A percentile compares a stretch with the other conserved stretches of the same genome.
These are phyloP conservation scores for Coemansia sp. DNA, from an alignment of 192 early-diverging fungal genomes.

Conservation along the genomic window DNA sequence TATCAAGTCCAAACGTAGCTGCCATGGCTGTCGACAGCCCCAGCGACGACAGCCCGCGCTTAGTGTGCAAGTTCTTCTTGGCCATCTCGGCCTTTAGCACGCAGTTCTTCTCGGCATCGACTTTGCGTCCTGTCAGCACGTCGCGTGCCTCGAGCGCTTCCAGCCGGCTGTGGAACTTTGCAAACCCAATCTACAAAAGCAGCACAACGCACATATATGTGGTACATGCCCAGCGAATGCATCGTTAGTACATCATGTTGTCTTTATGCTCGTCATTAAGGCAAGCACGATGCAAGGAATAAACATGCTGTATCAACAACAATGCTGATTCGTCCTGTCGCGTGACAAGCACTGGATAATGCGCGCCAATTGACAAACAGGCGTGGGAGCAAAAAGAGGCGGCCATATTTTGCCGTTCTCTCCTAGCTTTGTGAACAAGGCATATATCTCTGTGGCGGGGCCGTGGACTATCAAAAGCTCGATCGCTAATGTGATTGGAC, in stretches of 20 bases:
- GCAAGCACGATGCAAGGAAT: constrained; percentile 2
- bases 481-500: constrained; percentile 17
- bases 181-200: constrained; percentile 84
- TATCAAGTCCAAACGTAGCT: constrained; percentile 46
- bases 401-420: constrained; percentile 1
- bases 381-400: constrained; percentile 1
- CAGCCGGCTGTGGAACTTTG: constrained; percentile 87
- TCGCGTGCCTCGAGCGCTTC: constrained; percentile 93
- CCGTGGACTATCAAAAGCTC: constrained; percentile 18
- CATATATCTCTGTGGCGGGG: not conserved
- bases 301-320: not conserved
- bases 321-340: constrained; percentile 1
- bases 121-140: constrained; percentile 84
- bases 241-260: constrained; percentile 3
- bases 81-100: constrained; percentile 98
- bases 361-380: not conserved
- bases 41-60: constrained; percentile 68
- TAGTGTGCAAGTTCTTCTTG: constrained; percentile 96
- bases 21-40: constrained; percentile 35
- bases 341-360: not conserved
- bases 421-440: not conserved
- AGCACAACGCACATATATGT: not conserved
- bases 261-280: constrained; percentile 9
- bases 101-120: constrained; percentile 83
- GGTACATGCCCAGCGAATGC: not conserved